Percentiles rank a stretch among this genome's conserved stretches.
Conservation (phyloP, 2,329 filamentous ascomycete species). For the Lecanoromycetidae sp. region DNA sequence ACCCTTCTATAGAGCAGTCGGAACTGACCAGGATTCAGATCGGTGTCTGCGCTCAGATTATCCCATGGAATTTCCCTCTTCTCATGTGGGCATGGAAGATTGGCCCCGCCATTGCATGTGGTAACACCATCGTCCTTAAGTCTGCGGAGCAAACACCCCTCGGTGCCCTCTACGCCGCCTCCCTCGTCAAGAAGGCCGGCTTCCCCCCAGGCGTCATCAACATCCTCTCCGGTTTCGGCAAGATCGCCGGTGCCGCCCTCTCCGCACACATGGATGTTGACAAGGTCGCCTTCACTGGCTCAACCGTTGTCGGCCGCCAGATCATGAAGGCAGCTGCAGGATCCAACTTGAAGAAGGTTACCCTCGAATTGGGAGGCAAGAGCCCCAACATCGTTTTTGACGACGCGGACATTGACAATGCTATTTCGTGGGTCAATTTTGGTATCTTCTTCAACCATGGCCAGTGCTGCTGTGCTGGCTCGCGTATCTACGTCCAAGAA, state of each 20-base stretch:
- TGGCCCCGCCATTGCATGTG: conserved; percentile 42
- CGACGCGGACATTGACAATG: conserved; percentile 37
- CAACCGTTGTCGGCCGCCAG: conserved; percentile 27
- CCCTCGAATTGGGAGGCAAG: conserved; percentile 37
- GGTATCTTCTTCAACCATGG: conserved; percentile 44
- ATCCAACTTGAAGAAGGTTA: conserved; percentile 35
- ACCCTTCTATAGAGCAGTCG: no score
- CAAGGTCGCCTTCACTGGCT: conserved; percentile 34
- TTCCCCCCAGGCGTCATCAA: conserved; percentile 47
- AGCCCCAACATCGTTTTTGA: conserved; percentile 35
- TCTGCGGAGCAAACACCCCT: conserved; percentile 66
- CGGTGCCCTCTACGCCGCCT: conserved; percentile 41
- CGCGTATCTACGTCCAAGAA: conserved; percentile 76
- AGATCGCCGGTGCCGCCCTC: conserved; percentile 55
- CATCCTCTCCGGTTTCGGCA: conserved; percentile 57
- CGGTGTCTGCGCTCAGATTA: conserved; percentile 68
- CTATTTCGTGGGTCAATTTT: conserved; percentile 28
- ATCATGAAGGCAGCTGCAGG: conserved; percentile 30
- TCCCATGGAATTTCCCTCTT: conserved; percentile 70
- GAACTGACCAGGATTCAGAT: conserved; percentile 33
- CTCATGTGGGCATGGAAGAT: conserved; percentile 64
- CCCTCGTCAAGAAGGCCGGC: conserved; percentile 57
- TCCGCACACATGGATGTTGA: conserved; percentile 31
- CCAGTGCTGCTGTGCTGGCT: conserved; percentile 61
- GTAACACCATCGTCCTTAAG: conserved; percentile 64